Percentiles rank a stretch among this genome's conserved stretches.
phyloP scores from a whole-genome alignment of 1,284 basidiomycete genomes.

The Moniliophthora roreri region DNA sequence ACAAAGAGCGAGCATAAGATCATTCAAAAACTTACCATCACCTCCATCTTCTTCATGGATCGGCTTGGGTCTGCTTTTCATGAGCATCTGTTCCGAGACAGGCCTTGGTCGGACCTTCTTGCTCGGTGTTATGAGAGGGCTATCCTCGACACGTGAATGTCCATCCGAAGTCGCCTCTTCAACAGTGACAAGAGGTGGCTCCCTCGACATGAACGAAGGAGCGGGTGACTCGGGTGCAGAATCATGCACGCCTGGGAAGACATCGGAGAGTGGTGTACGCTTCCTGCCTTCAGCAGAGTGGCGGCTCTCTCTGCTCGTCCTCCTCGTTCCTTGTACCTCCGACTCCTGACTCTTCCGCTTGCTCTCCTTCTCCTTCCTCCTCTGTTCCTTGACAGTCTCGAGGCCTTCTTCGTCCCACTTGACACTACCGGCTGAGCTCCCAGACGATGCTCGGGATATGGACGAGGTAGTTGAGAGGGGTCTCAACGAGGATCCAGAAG shows the following conservation, averaged over 20 bases:
- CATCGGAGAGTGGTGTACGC: slow-evolving; percentile 44
- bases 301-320: slow-evolving; percentile 27
- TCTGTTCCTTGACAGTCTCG: slow-evolving; percentile 50
- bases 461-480: slow-evolving; percentile 57
- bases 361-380: slow-evolving; percentile 36
- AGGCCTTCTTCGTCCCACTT: slow-evolving; percentile 67
- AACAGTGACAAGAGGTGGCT: slow-evolving; percentile 43
- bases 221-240: slow-evolving; percentile 6
- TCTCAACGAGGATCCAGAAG: slow-evolving; percentile 54
- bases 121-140: slow-evolving; percentile 19
- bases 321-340: slow-evolving; percentile 21
- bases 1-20: neutral
- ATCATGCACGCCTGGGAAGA: slow-evolving; percentile 42
- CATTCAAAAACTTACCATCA: slow-evolving; percentile 39
- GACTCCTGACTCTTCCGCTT: slow-evolving; percentile 28
- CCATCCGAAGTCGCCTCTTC: slow-evolving; percentile 55
- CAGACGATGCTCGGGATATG: slow-evolving; percentile 45
- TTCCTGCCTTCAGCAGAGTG: slow-evolving; percentile 41
- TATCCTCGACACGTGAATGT: slow-evolving; percentile 35
- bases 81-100: slow-evolving; percentile 63
- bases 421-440: slow-evolving; percentile 48
- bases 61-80: slow-evolving; percentile 44
- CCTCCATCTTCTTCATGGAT: slow-evolving; percentile 57
- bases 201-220: slow-evolving; percentile 13
- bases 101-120: slow-evolving; percentile 47